Conservation (phyloP, 495 filamentous ascomycete species). For the Aspergillus campestris region DNA sequence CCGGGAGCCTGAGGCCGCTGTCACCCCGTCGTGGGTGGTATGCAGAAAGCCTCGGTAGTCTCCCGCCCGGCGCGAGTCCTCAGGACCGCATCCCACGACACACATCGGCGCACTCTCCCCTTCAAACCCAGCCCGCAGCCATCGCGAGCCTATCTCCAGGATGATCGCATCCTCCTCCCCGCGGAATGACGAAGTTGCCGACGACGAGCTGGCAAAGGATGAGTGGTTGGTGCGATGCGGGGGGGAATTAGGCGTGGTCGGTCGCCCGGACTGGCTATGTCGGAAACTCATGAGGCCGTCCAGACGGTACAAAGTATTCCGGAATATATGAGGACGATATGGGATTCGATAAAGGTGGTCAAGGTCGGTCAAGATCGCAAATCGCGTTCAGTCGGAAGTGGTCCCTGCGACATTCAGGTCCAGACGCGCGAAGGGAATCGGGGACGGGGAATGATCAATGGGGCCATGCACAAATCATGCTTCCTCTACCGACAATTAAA, state of each 20-base stretch:
- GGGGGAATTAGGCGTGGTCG: slow-evolving; percentile 29
- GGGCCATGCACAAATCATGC: slow-evolving; percentile 7
- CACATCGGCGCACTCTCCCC: slow-evolving; percentile 71
- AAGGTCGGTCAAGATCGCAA: too few relatives aligned
- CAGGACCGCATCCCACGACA: slow-evolving; percentile 59
- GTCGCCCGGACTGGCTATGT: slow-evolving; percentile 23
- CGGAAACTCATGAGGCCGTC: slow-evolving; percentile 17
- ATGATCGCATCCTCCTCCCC: slow-evolving; percentile 78
- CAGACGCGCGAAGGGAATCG: slow-evolving; percentile 9
- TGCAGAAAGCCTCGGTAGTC: slow-evolving; percentile 68
- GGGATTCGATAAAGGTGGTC: too few relatives aligned
- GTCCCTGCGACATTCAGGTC: not conserved
- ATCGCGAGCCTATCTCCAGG: slow-evolving; percentile 73
- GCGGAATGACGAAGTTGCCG: slow-evolving; percentile 61
- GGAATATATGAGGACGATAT: too few relatives aligned
- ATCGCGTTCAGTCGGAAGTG: too few relatives aligned
- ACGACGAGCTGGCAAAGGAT: slow-evolving; percentile 56
- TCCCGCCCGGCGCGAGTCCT: slow-evolving; percentile 67
- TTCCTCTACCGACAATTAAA: not conserved
- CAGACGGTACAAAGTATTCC: too few relatives aligned
- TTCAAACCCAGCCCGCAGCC: slow-evolving; percentile 75
- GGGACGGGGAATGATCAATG: slow-evolving; percentile 3
- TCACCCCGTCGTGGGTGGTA: slow-evolving; percentile 11
- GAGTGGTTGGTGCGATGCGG: slow-evolving; percentile 27
- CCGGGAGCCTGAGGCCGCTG: slow-evolving; percentile 14